Base-by-base conservation (phyloP, 2,329 filamentous ascomycete species). In the Fusarium sarcochroum region DNA sequence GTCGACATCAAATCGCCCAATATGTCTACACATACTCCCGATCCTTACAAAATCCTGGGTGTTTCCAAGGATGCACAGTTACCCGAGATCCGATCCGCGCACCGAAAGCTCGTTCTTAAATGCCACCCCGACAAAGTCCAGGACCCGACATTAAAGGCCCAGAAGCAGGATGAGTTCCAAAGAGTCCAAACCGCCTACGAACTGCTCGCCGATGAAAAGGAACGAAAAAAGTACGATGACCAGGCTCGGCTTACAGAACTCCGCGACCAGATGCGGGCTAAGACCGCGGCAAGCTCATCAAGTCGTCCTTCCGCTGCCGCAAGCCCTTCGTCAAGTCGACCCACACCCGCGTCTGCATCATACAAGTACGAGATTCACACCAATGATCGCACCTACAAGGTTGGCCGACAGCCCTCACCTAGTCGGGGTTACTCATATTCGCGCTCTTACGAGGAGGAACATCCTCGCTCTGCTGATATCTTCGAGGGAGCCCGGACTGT, bases 111-210 rank as follows among this genome's bases (percentile, higher is more conserved):
- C 40, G 93, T 93, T 35, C 87, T 97, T 72, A 93, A 92, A 79
- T 94, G 91, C 76, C 94, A 98, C 73, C 94, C 94, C 34, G 94
- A 98, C 84, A 97, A 97, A 82, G 89, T 97, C 66, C 90, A 93
- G 70, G 88, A 97, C 74, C 89, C 91, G 53, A 84, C 88, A 17
- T 83, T 92, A 74, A 97, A 96, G 80, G 88, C 89, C 61, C 83
- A 89, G 72, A 97, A 94, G 79, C 89, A 92, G 73, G 90, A 93
- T 72, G 91, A 97, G 80, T 99, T 98, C 76, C 94, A 98, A 80
- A 90, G 89, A 77, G 93, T 98, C 34, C 94, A 98, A 79, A 89
- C 94, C 73, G 94, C 96, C 50, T 99, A 97, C 80, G 96, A 98
- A 80, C 85, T 96, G 30, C 87, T 99, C 63, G 92, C 89, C 75